Base-by-base conservation (phyloP, 176 grass and related monocot species). In the Aegilops bicornis region DNA sequence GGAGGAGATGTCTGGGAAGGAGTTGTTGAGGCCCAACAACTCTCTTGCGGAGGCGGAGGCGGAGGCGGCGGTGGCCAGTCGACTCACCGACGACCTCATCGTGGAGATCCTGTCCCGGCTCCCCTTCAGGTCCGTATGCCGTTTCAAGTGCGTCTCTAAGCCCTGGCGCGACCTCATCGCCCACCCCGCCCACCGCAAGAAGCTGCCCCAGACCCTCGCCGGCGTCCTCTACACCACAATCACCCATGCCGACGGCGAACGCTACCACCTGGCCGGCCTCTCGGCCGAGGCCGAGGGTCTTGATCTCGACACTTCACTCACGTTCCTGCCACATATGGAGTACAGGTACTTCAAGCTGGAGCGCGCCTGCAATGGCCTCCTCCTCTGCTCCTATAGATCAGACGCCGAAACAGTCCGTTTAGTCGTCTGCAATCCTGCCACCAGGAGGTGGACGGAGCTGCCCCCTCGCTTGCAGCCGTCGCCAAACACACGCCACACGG, bases 31-130 rank as follows among this genome's bases (percentile, higher is more conserved):
- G 27, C 4, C 6, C 12, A 13, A 16, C 64, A 66, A 16, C 27
- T 16, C 64, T 16, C 64, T 29, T 48, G 43, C 43, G 45, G 45
- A 47, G 45, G 43, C 0, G 43, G 3, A 25, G 40, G 4, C 6
- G 2, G 64, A 30, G 29, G 29, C 64, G 30, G 64, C 30, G 29
- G 64, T 1, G 64, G 64, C 6, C 29, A 68, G 64, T 31, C 64
- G 16, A 16, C 64, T 67, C 29, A 32, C 64, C 27, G 64, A 67
- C 29, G 64, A 67, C 64, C 27, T 67, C 14, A 32, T 68, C 64
- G 30, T 68, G 6, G 64, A 68, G 64, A 68, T 68, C 64, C 30
- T 68, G 30, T 68, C 64, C 64, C 64, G 64, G 29, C 64, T 68
- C 64, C 64, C 64, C 30, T 30, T 68, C 64, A 7, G 64, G 64